These are phyloP conservation scores for Trichoderma hamatum DNA, from an alignment of 2,329 filamentous ascomycete genomes.

Conservation along the genomic window DNA sequence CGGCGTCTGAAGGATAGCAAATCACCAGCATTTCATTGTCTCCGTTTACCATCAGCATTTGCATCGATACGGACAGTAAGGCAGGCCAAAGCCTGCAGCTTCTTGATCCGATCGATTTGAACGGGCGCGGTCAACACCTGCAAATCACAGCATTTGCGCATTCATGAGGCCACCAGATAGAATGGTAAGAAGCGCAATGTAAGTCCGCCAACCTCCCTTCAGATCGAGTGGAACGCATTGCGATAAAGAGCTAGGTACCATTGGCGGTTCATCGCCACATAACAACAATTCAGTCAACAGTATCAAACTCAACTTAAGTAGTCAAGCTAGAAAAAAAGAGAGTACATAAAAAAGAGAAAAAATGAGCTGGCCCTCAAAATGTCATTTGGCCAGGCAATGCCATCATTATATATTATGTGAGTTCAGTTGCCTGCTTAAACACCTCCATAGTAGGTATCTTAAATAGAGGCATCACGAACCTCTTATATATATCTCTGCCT, in stretches of 20 bases:
- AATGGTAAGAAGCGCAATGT: background rate
- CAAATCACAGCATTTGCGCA: background rate
- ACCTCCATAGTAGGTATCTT: background rate
- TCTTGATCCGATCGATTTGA: background rate
- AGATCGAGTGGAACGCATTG: background rate
- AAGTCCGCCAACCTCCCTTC: background rate
- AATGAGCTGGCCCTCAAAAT: background rate
- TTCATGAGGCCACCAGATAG: background rate
- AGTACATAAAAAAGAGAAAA: background rate
- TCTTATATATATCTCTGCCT: background rate
- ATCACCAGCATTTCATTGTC: background rate
- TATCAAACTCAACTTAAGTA: background rate
- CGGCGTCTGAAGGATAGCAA: constrained; percentile 36
- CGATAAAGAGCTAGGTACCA: background rate
- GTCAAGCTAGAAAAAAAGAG: background rate
- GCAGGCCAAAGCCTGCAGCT: background rate
- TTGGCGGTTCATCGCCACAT: background rate
- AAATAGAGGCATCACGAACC: background rate
- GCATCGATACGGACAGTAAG: background rate
- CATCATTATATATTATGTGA: background rate
- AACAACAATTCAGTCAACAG: background rate
- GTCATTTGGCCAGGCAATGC: background rate
- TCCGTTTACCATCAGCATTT: background rate
- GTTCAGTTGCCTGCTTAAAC: background rate
- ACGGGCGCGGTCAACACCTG: background rate